Conservation (phyloP, 1,284 basidiomycete species). For the Volvariella volvacea region DNA sequence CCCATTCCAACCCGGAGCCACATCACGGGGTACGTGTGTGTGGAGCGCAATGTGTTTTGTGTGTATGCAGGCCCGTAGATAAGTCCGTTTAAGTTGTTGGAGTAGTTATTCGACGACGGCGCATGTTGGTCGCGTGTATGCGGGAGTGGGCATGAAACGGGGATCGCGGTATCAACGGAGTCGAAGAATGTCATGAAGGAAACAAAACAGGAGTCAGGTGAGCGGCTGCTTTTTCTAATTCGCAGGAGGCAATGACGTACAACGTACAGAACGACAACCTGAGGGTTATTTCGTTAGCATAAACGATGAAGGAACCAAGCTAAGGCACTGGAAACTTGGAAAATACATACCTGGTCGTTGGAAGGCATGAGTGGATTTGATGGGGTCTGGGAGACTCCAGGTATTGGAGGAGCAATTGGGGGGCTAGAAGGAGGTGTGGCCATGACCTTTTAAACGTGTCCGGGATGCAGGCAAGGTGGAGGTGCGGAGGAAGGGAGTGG, state of each 20-base stretch:
- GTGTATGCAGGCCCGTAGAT: no score
- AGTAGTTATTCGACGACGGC: no score
- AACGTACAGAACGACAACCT: constrained; percentile 67
- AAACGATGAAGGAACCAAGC: background rate
- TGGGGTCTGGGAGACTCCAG: constrained; percentile 17
- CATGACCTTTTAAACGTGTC: constrained; percentile 11
- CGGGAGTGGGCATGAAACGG: background rate
- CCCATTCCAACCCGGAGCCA: no score
- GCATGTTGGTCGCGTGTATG: constrained; percentile 1
- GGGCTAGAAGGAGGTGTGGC: constrained; percentile 19
- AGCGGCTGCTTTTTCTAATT: constrained; percentile 1
- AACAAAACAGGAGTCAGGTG: constrained; percentile 6
- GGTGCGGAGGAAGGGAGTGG: constrained; percentile 8
- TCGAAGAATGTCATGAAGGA: constrained; percentile 3
- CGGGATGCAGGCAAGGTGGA: background rate
- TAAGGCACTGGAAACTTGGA: constrained; percentile 3
- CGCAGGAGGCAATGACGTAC: constrained; percentile 39
- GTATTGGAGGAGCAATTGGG: constrained; percentile 30
- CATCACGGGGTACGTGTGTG: no score
- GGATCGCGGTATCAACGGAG: background rate
- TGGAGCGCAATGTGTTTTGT: no score
- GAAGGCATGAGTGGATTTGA: constrained; percentile 26
- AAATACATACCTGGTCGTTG: constrained; percentile 30
- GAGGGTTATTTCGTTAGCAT: constrained; percentile 5
- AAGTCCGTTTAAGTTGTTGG: no score